Evolutionary conservation across 176 grass and related monocot genomes (phyloP), one percentile per base, ranked within the genome.

Genomic region (maize (Zea mays)): DNA sequence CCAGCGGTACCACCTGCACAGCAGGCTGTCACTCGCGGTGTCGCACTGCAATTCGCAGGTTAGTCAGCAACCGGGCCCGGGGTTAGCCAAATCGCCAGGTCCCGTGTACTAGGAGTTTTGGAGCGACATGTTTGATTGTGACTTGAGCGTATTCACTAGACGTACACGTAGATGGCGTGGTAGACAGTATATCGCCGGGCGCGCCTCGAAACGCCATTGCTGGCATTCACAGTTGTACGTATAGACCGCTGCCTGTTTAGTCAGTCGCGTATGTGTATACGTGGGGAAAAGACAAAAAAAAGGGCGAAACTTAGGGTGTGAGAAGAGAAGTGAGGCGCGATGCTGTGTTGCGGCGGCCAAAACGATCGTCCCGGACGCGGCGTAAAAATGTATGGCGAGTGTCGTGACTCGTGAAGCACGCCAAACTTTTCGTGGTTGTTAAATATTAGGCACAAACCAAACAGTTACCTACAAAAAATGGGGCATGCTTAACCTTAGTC

Each of bases 171-270:
- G 37, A 57, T 27, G 49, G 6, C 19, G 5, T 14, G 20, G 34
- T 54, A 43, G 45, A 62, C 36, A 8, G 7, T 85, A 47, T 57
- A 48, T 79, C 75, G 38, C 5, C 49, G 21, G 41, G 41, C 3
- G 16, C 48, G 54, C 79, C 84, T 86, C n/a, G 63, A 62, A 69
- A 38, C 78, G n/a, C 69, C 61, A 59, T 48, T 64, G 56, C 35
- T 86, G 56, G 78, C 78, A 71, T 68, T 61, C 71, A 37, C 71
- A 37, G 36, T 14, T 13, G 13, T 43, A 9, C 15, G 42, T 76
- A 39, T 76, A 39, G 21, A 46, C 8, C 59, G 55, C 16, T 16
- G 27, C 21, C 52, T 17, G 72, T 46, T 46, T 27, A 27, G 27
- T 27, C 27, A 39, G 58, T 75, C 72, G 38, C 43, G 43, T 41